These are phyloP conservation scores for Rhodosporidiobolus odoratus DNA, from an alignment of 768 basidiomycete species.

Conservation along the genomic window DNA sequence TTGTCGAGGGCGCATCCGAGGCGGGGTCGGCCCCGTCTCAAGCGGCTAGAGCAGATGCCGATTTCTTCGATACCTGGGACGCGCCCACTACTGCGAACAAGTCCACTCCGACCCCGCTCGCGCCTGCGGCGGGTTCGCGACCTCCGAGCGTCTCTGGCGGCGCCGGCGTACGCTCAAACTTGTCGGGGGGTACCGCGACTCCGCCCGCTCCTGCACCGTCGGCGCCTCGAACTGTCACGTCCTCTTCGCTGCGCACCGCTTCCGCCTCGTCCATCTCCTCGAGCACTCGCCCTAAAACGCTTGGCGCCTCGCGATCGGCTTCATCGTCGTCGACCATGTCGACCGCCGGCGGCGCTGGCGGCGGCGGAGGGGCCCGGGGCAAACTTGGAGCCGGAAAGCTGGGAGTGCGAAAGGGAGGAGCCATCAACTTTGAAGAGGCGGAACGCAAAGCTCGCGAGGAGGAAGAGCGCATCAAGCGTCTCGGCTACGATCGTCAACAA, in stretches of 20 bases:
- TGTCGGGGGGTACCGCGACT: background rate
- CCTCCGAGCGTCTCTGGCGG: constrained; percentile 24
- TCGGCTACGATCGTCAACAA: constrained; percentile 86
- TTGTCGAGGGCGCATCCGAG: constrained; percentile 21
- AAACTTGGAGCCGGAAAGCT: constrained; percentile 56
- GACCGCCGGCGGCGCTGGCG: background rate
- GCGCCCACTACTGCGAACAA: constrained; percentile 57
- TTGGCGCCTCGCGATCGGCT: constrained; percentile 26
- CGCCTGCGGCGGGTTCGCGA: constrained; percentile 46
- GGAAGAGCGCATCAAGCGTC: constrained; percentile 81
- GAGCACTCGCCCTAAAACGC: constrained; percentile 15
- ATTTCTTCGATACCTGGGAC: constrained; percentile 97
- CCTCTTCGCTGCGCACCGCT: constrained; percentile 47
- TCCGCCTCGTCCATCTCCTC: constrained; percentile 40
- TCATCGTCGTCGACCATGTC: constrained; percentile 10
- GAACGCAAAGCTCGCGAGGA: constrained; percentile 85
- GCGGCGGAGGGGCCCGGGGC: constrained; percentile 29
- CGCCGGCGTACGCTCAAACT: constrained; percentile 20
- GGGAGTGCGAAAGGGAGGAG: constrained; percentile 76
- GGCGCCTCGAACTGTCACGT: constrained; percentile 49
- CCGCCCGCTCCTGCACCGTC: constrained; percentile 33
- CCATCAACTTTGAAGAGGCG: constrained; percentile 88
- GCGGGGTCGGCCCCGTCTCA: background rate
- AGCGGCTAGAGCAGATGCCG: constrained; percentile 57
- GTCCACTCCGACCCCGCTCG: constrained; percentile 40